Base-by-base conservation (phyloP, 768 basidiomycete genomes). In the Mycena vulgaris region DNA sequence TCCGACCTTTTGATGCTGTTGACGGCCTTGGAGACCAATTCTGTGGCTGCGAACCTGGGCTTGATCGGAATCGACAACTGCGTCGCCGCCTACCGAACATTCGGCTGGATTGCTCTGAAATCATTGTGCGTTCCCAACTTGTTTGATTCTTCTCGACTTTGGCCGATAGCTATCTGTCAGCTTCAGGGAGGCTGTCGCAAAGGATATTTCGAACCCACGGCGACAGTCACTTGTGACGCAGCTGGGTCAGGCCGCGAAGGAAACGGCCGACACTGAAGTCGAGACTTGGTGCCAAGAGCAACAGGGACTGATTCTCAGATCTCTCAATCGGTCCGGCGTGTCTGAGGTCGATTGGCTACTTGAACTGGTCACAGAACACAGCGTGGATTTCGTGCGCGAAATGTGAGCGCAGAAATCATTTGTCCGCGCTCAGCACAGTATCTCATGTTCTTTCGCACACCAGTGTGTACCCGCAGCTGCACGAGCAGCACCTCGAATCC, bases 81-180 rank as follows among this genome's bases (percentile, higher is more conserved):
- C 19, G 8, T 49, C 35, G 47, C 10, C 6, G 60, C 47, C 6
- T 61, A 33, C 33, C 47, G 60, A 10, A 49, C 45, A 17, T 61
- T 61, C 60, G 60, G 60, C n/a, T 61, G 60, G 60, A n/a, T 49
- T 35, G 45, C 45, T 42, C 13, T 61, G 60, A 61, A 61, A 49
- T 31, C 23, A 19, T 61, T 61, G 60, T 61, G 60, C 31, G 60
- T 61, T 47, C 4, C 21, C 30, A 13, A 4, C 1, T 7, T 61
- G 19, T 39, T 56, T 23, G 33, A 35, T 31, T 49, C 30, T 35
- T 23, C 2, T 5, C 23, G 33, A 2, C 9, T n/a, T 60, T 28
- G 27, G n/a, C 60, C n/a, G 30, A n/a, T 3, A 5, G 10, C 30
- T 35, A 19, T 25, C 23, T n/a, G n/a, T n/a, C 7, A 61, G 60